These are phyloP conservation scores for Inga oerstediana DNA, from an alignment of 306 rosid genomes.

Conservation along the genomic window DNA sequence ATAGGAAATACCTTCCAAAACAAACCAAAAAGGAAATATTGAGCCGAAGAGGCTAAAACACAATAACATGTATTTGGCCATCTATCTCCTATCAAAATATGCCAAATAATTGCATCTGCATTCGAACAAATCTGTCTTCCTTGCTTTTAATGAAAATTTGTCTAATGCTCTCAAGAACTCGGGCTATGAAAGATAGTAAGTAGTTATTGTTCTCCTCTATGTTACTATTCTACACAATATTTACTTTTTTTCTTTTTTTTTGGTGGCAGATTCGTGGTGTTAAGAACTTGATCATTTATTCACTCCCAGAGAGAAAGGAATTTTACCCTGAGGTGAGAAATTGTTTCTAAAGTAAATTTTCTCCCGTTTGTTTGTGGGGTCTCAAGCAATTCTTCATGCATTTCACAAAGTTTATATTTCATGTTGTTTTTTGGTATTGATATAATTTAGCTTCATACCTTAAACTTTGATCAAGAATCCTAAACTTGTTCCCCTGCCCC, in stretches of 20 bases:
- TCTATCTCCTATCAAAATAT: background rate
- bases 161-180: background rate
- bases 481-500: background rate
- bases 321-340: slow-evolving; percentile 83
- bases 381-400: slow-evolving; percentile 18
- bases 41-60: too few species aligned
- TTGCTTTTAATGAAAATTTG: background rate
- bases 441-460: slow-evolving; percentile 11
- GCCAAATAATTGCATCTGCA: too few species aligned
- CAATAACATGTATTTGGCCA: background rate
- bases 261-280: slow-evolving; percentile 78
- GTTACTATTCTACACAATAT: slow-evolving; percentile 12
- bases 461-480: slow-evolving; percentile 14
- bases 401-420: background rate
- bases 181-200: background rate
- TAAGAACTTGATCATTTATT: slow-evolving; percentile 71
- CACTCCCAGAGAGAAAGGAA: slow-evolving; percentile 90
- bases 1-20: too few species aligned
- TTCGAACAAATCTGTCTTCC: background rate
- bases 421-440: background rate
- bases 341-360: slow-evolving; percentile 18
- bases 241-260: slow-evolving; percentile 21
- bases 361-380: background rate
- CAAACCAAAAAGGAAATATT: too few species aligned
- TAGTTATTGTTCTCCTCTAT: background rate